A percentile compares a stretch with the other conserved stretches of the same genome.
Conservation (phyloP, 176 grass and related monocot genomes). For the Carex pumila region DNA sequence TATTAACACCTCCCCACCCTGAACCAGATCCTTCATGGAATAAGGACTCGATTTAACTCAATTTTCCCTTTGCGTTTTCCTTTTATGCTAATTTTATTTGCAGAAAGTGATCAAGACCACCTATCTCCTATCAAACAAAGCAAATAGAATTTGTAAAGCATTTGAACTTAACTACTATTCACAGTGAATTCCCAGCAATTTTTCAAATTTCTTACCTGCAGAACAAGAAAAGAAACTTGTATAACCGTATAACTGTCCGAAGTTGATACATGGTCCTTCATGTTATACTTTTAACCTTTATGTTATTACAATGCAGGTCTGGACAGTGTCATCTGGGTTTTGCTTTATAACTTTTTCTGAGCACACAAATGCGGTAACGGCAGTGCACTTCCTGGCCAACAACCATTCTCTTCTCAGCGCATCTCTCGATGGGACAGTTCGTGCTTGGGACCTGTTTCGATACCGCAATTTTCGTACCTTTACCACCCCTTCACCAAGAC, state of each 20-base stretch:
- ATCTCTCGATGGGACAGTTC: conserved; percentile 85
- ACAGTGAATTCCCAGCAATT: background rate
- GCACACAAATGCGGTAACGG: conserved; percentile 89
- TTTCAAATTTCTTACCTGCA: background rate
- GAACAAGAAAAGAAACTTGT: background rate
- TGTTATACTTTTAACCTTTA: background rate
- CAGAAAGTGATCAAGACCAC: background rate
- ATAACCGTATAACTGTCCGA: background rate
- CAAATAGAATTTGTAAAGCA: background rate
- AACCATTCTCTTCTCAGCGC: conserved; percentile 96
- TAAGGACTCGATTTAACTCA: background rate
- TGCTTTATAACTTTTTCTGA: conserved; percentile 95
- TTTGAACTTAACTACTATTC: background rate
- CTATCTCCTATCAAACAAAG: background rate
- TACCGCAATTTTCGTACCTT: conserved; percentile 94
- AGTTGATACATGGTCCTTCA: background rate
- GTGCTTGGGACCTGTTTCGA: conserved; percentile 91
- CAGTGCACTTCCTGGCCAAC: conserved; percentile 91
- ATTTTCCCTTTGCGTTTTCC: background rate
- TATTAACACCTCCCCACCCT: background rate
- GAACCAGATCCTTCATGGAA: background rate
- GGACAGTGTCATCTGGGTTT: conserved; percentile 86
- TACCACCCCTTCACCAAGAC: conserved; percentile 76
- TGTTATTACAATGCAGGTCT: conserved; percentile 54
- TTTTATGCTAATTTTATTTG: background rate